Evolutionary conservation across 768 basidiomycete genomes (phyloP).

Genomic region (Leccinum obscurum): DNA sequence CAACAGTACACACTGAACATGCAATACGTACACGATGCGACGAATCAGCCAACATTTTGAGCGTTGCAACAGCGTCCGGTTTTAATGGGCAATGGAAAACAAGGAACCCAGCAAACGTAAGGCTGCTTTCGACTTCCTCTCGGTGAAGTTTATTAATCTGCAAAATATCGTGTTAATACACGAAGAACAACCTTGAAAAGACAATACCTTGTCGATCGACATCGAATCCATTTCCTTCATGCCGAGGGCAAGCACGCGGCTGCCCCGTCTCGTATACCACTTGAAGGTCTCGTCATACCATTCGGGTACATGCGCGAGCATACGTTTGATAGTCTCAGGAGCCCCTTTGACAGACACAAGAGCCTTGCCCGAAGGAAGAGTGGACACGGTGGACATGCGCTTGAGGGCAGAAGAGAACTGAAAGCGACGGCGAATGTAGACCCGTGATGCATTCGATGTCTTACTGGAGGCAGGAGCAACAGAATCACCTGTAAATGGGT

Average conservation of each 20-base stretch:
- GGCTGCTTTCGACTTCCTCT: conserved; percentile 72
- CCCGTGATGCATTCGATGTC: conserved; percentile 55
- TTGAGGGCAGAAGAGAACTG: conserved; percentile 98
- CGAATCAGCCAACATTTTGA: conserved; percentile 94
- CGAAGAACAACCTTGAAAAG: not conserved
- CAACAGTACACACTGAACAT: not conserved
- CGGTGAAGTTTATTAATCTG: conserved; percentile 90
- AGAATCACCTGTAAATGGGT: conserved; percentile 50
- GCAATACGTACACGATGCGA: conserved; percentile 81
- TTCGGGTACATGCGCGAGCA: conserved; percentile 73
- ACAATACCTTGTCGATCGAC: conserved; percentile 67
- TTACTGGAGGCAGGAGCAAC: conserved; percentile 55
- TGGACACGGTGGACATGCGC: conserved; percentile 91
- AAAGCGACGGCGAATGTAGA: conserved; percentile 87
- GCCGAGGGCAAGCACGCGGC: conserved; percentile 90
- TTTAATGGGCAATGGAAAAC: conserved; percentile 99
- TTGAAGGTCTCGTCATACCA: conserved; percentile 95
- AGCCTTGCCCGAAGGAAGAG: conserved; percentile 58
- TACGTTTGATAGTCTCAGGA: conserved; percentile 91
- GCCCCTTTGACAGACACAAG: conserved; percentile 91
- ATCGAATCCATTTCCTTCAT: conserved; percentile 79
- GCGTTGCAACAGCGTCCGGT: conserved; percentile 82
- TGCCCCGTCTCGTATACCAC: conserved; percentile 89
- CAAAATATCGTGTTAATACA: not conserved
- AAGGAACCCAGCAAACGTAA: conserved; percentile 92